A percentile compares a stretch with the other conserved stretches of the same genome.
These are phyloP conservation scores for Eudorina sp. DNA, from an alignment of 139 green algal genomes.

Conservation along the genomic window DNA sequence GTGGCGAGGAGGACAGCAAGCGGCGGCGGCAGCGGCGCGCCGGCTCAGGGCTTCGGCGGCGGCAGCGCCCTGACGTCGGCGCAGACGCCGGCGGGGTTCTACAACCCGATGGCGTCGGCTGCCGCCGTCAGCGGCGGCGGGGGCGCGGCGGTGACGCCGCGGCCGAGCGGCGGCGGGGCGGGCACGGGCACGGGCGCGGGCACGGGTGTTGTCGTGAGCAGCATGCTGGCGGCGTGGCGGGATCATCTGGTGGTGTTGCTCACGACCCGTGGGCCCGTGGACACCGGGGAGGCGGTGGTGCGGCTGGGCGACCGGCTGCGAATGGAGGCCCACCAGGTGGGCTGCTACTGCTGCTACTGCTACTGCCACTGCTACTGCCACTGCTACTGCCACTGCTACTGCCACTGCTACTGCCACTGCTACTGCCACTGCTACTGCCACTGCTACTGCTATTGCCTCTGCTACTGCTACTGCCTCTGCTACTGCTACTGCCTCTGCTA, in stretches of 20 bases:
- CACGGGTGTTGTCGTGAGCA: neutral
- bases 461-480: too few species aligned
- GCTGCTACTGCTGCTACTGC: too few species aligned
- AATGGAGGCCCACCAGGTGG: conserved; percentile 60
- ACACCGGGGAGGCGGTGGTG: conserved; percentile 68
- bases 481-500: too few species aligned
- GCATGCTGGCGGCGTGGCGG: conserved; percentile 74
- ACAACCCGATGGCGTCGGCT: neutral
- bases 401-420: too few species aligned
- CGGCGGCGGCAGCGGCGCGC: neutral
- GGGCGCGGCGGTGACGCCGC: neutral
- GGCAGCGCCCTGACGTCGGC: neutral
- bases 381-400: too few species aligned
- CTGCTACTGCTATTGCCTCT: too few species aligned
- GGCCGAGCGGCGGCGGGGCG: neutral
- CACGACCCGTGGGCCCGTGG: conserved; percentile 63
- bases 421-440: too few species aligned
- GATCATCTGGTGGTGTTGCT: conserved; percentile 84
- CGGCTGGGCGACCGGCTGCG: conserved; percentile 79
- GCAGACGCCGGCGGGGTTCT: neutral
- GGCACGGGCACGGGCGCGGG: neutral
- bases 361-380: too few species aligned
- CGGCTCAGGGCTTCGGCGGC: neutral
- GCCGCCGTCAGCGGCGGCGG: neutral
- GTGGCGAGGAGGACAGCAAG: neutral